Evolutionary conservation across 768 basidiomycete species (phyloP).

Genomic region (Hebeloma cylindrosporum): DNA sequence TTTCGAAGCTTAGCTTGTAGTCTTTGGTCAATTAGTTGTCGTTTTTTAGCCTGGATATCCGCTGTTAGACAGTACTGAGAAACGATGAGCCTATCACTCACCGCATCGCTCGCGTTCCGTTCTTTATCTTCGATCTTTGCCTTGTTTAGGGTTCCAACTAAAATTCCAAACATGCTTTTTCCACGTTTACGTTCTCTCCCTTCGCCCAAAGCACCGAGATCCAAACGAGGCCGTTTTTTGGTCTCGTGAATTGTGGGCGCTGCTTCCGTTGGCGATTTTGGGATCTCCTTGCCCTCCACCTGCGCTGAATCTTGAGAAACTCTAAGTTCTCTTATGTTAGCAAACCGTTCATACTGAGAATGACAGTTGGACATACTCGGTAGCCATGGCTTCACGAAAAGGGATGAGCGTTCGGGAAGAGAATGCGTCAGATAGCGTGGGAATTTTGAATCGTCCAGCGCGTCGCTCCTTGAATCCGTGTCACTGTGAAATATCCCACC

Average conservation of each 20-base stretch:
- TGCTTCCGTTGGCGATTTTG: conserved; percentile 44
- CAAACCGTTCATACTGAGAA: not conserved
- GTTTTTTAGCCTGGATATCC: conserved; percentile 70
- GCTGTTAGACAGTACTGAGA: not conserved
- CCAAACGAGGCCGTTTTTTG: conserved; percentile 74
- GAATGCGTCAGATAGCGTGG: conserved; percentile 29
- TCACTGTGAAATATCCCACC: not conserved
- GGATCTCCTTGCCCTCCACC: conserved; percentile 29
- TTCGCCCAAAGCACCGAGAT: conserved; percentile 48
- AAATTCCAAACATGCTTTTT: conserved; percentile 84
- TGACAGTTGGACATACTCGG: conserved; percentile 42
- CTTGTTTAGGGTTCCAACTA: conserved; percentile 82
- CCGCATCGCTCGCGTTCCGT: conserved; percentile 83
- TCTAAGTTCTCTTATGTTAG: conserved; percentile 12
- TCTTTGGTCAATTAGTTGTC: conserved; percentile 80
- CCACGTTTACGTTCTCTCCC: conserved; percentile 75
- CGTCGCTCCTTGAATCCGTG: not conserved
- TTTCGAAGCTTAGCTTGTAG: conserved; percentile 81
- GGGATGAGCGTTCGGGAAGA: conserved; percentile 19
- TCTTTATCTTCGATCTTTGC: conserved; percentile 87
- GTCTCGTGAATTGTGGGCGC: conserved; percentile 42
- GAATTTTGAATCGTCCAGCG: conserved; percentile 23
- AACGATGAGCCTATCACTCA: conserved; percentile 32
- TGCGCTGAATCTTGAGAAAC: conserved; percentile 30
- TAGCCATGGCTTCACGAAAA: conserved; percentile 39